These are phyloP conservation scores for Periconia sp. DNA, from an alignment of 2,329 filamentous ascomycete genomes.

Conservation along the genomic window DNA sequence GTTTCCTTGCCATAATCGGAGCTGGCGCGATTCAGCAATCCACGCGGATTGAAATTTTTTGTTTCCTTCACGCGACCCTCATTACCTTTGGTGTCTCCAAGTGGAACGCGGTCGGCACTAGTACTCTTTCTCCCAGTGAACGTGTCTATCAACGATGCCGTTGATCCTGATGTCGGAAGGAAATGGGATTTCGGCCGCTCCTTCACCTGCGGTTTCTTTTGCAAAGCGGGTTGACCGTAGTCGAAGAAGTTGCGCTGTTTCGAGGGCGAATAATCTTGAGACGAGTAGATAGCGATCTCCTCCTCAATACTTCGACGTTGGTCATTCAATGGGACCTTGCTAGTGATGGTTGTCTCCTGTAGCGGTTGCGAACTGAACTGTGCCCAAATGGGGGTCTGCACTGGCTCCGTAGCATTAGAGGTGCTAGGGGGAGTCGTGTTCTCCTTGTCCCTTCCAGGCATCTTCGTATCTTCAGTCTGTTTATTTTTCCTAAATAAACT, in stretches of 20 bases:
- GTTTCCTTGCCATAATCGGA: slow-evolving; percentile 28
- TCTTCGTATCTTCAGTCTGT: slow-evolving; percentile 64
- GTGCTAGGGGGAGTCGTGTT: slow-evolving; percentile 68
- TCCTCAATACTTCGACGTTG: slow-evolving; percentile 51
- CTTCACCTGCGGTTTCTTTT: slow-evolving; percentile 33
- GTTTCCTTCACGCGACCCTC: slow-evolving; percentile 28
- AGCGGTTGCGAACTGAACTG: slow-evolving; percentile 60
- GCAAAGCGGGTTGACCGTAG: slow-evolving; percentile 49
- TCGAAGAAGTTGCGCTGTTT: slow-evolving; percentile 65
- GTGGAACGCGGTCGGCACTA: slow-evolving; percentile 34
- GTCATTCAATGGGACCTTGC: slow-evolving; percentile 49
- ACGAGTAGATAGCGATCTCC: slow-evolving; percentile 62
- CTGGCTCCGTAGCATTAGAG: slow-evolving; percentile 42
- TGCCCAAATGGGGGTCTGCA: slow-evolving; percentile 74
- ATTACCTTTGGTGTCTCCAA: slow-evolving; percentile 38
- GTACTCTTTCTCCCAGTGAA: slow-evolving; percentile 37
- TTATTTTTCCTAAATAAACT: slow-evolving; percentile 74
- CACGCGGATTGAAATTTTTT: slow-evolving; percentile 21
- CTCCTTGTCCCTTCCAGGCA: slow-evolving; percentile 72
- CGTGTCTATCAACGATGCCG: slow-evolving; percentile 44
- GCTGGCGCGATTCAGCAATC: slow-evolving; percentile 27
- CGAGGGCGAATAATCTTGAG: slow-evolving; percentile 60
- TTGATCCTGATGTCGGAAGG: slow-evolving; percentile 42
- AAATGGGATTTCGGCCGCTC: slow-evolving; percentile 57
- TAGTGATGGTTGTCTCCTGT: slow-evolving; percentile 37